These are phyloP conservation scores for Circinella umbellata DNA, from an alignment of 371 early-diverging fungal species.

Conservation along the genomic window DNA sequence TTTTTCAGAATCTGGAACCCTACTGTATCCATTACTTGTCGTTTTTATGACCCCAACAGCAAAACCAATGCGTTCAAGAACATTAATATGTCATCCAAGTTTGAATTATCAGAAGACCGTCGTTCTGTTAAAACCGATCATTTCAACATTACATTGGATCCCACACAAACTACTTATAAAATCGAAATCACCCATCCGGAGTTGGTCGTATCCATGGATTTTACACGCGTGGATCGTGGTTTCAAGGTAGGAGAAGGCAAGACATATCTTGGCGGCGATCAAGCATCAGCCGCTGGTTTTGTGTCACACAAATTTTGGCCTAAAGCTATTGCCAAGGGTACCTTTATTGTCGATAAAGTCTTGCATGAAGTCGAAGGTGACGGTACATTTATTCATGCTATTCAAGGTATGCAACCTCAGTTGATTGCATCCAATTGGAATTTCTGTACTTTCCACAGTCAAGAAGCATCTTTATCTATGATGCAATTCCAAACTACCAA, in stretches of 20 bases:
- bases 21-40: constrained; percentile 80
- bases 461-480: constrained; percentile 71
- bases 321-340: constrained; percentile 72
- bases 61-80: constrained; percentile 73
- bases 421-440: constrained; percentile 87
- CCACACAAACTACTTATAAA: constrained; percentile 54
- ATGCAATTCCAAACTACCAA: constrained; percentile 84
- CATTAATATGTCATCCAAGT: constrained; percentile 66
- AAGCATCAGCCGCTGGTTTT: constrained; percentile 53
- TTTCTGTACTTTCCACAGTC: constrained; percentile 71
- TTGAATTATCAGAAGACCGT: constrained; percentile 71
- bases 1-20: constrained; percentile 49
- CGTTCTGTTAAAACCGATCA: constrained; percentile 75
- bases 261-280: constrained; percentile 71
- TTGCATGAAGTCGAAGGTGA: constrained; percentile 69
- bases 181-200: constrained; percentile 66
- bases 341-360: constrained; percentile 71
- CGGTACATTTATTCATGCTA: constrained; percentile 84
- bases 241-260: constrained; percentile 85
- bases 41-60: constrained; percentile 71
- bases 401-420: constrained; percentile 87
- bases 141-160: constrained; percentile 65
- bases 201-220: constrained; percentile 67
- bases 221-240: constrained; percentile 69
- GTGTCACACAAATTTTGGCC: constrained; percentile 87